Evolutionary conservation across 2,329 filamentous ascomycete species (phyloP).

Genomic region (Aaosphaeria arxii): DNA sequence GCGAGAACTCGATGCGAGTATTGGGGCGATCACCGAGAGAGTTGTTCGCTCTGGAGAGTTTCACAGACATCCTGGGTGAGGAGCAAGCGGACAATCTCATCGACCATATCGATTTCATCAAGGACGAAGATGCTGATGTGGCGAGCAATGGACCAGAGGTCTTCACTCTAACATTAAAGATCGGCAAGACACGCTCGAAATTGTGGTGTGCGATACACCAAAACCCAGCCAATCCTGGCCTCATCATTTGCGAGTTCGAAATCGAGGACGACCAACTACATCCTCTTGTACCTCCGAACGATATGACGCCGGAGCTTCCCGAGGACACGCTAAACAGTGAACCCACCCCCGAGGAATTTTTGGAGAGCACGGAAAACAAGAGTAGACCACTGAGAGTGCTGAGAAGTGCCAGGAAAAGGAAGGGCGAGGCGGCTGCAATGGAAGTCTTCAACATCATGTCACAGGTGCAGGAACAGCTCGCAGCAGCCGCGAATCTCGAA

Average conservation of each 20-base stretch:
- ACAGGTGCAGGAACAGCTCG: slow-evolving; percentile 84
- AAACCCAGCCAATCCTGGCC: slow-evolving; percentile 58
- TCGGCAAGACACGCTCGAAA: slow-evolving; percentile 47
- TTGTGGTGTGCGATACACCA: slow-evolving; percentile 87
- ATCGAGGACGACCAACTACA: slow-evolving; percentile 71
- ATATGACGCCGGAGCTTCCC: slow-evolving; percentile 59
- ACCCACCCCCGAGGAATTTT: slow-evolving; percentile 70
- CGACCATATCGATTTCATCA: slow-evolving; percentile 84
- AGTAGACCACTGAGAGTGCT: slow-evolving; percentile 77
- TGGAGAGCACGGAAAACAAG: slow-evolving; percentile 70
- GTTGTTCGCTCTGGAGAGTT: slow-evolving; percentile 70
- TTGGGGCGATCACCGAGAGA: slow-evolving; percentile 75
- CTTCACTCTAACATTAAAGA: slow-evolving; percentile 72
- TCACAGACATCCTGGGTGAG: slow-evolving; percentile 79
- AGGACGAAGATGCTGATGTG: slow-evolving; percentile 76
- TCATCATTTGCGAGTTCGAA: slow-evolving; percentile 87
- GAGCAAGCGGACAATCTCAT: slow-evolving; percentile 81
- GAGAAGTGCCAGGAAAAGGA: slow-evolving; percentile 69
- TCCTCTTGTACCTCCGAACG: slow-evolving; percentile 62
- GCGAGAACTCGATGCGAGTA: slow-evolving; percentile 74
- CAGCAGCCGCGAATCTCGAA: slow-evolving; percentile 67
- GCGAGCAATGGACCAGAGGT: slow-evolving; percentile 77
- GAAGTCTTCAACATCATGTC: slow-evolving; percentile 91
- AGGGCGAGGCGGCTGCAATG: slow-evolving; percentile 79
- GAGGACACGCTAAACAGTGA: slow-evolving; percentile 72